These are phyloP conservation scores for Suhomyces taliae DNA, from an alignment of 1,139 yeast genomes.

Conservation along the genomic window DNA sequence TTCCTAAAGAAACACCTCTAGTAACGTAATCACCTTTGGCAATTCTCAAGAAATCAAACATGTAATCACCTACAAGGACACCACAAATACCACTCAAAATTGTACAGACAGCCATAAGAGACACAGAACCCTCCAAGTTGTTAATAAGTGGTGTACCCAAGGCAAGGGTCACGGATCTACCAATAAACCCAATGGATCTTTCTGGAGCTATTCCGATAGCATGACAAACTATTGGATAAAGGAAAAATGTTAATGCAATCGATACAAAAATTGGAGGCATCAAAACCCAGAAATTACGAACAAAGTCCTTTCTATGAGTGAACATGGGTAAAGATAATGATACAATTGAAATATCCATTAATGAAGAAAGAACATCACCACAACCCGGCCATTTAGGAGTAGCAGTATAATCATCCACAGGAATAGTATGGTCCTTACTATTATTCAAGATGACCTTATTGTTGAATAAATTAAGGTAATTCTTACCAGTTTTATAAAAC, in stretches of 20 bases:
- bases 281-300: slow-evolving; percentile 56
- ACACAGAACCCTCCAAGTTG: slow-evolving; percentile 65
- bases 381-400: slow-evolving; percentile 71
- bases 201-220: slow-evolving; percentile 60
- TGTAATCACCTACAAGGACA: slow-evolving; percentile 60
- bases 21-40: slow-evolving; percentile 69
- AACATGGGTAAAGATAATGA: slow-evolving; percentile 77
- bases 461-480: slow-evolving; percentile 59
- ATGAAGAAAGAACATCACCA: slow-evolving; percentile 68
- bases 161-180: slow-evolving; percentile 80
- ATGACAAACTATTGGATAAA: slow-evolving; percentile 68
- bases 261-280: slow-evolving; percentile 61
- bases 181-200: slow-evolving; percentile 72
- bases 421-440: slow-evolving; percentile 21
- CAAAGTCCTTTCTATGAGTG: slow-evolving; percentile 65
- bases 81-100: slow-evolving; percentile 78
- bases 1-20: slow-evolving; percentile 72
- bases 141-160: slow-evolving; percentile 71
- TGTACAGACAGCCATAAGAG: slow-evolving; percentile 78
- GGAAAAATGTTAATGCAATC: slow-evolving; percentile 59
- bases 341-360: slow-evolving; percentile 77
- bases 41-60: slow-evolving; percentile 49
- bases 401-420: slow-evolving; percentile 27
- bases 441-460: slow-evolving; percentile 29
- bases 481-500: slow-evolving; percentile 68